A percentile compares a stretch with the other conserved stretches of the same genome.
These are phyloP conservation scores for Auriscalpium microsporum DNA, from an alignment of 768 basidiomycete genomes.

Conservation along the genomic window DNA sequence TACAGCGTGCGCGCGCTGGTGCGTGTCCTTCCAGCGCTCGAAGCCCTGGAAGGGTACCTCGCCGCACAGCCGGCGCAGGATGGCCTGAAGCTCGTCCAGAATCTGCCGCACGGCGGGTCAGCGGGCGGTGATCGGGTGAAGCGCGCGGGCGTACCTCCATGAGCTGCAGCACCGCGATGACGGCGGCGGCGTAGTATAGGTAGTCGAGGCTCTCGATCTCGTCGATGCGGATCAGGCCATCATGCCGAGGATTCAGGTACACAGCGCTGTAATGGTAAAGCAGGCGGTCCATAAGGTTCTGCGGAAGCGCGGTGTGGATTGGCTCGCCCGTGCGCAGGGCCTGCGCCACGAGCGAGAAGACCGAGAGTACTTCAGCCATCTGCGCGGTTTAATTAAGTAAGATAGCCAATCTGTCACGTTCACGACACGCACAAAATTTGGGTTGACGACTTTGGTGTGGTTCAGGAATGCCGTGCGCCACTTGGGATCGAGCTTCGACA, in stretches of 20 bases:
- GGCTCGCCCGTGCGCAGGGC: constrained; percentile 11
- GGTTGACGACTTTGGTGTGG: constrained; percentile 43
- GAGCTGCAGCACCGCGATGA: constrained; percentile 12
- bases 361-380: constrained; percentile 36
- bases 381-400: constrained; percentile 5
- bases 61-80: constrained; percentile 12
- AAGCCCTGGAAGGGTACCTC: constrained; percentile 15
- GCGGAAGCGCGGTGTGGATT: constrained; percentile 12
- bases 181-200: constrained; percentile 11
- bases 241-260: background rate
- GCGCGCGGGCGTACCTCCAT: constrained; percentile 1
- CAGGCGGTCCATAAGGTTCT: constrained; percentile 27
- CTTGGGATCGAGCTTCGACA: constrained; percentile 32
- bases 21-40: constrained; percentile 12
- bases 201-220: constrained; percentile 11
- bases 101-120: background rate
- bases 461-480: constrained; percentile 35
- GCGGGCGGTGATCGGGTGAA: background rate
- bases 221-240: constrained; percentile 7
- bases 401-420: background rate
- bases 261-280: constrained; percentile 32
- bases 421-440: constrained; percentile 37
- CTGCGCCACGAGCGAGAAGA: constrained; percentile 19
- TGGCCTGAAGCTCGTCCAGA: constrained; percentile 10
- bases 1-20: constrained; percentile 6